phyloP scores from a whole-genome alignment of 495 filamentous ascomycete genomes.

The Apiosordaria backusii region DNA sequence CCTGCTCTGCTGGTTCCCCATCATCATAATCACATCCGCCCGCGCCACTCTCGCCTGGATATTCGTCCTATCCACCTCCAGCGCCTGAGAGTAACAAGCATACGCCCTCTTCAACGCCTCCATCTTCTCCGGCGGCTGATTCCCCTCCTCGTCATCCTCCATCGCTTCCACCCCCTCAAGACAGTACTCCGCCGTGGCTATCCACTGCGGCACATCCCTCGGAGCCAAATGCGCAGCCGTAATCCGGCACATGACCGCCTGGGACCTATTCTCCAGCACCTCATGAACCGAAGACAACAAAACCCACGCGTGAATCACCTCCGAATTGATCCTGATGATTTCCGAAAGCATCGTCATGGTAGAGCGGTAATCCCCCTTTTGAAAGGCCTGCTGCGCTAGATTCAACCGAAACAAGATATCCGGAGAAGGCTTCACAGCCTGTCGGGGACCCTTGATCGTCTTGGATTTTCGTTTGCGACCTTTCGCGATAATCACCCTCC shows the following conservation, averaged over 20 bases:
- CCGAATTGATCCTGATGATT: slow-evolving; percentile 77
- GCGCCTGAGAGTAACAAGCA: slow-evolving; percentile 67
- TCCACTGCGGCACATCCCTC: slow-evolving; percentile 64
- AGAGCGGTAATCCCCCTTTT: slow-evolving; percentile 59
- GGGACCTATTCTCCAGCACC: slow-evolving; percentile 62
- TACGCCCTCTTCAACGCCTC: slow-evolving; percentile 53
- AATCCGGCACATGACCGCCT: slow-evolving; percentile 63
- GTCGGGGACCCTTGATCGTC: slow-evolving; percentile 58
- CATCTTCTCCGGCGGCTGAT: slow-evolving; percentile 31
- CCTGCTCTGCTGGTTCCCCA: slow-evolving; percentile 46
- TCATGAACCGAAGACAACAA: slow-evolving; percentile 69
- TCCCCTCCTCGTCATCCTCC: slow-evolving; percentile 53
- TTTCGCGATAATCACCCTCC: slow-evolving; percentile 3
- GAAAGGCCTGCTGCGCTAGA: slow-evolving; percentile 67
- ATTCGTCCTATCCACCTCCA: slow-evolving; percentile 62
- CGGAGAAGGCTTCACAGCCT: slow-evolving; percentile 64
- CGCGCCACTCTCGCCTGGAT: slow-evolving; percentile 31
- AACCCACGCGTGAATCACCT: slow-evolving; percentile 75
- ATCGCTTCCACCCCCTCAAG: slow-evolving; percentile 51
- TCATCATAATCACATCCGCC: slow-evolving; percentile 36
- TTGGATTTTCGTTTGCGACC: slow-evolving; percentile 25
- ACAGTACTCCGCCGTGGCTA: slow-evolving; percentile 61
- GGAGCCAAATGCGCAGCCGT: slow-evolving; percentile 70
- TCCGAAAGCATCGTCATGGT: slow-evolving; percentile 60
- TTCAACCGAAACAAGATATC: slow-evolving; percentile 71